Conservation (phyloP, 2,329 filamentous ascomycete species). For the Pseudogymnoascus sp. region DNA sequence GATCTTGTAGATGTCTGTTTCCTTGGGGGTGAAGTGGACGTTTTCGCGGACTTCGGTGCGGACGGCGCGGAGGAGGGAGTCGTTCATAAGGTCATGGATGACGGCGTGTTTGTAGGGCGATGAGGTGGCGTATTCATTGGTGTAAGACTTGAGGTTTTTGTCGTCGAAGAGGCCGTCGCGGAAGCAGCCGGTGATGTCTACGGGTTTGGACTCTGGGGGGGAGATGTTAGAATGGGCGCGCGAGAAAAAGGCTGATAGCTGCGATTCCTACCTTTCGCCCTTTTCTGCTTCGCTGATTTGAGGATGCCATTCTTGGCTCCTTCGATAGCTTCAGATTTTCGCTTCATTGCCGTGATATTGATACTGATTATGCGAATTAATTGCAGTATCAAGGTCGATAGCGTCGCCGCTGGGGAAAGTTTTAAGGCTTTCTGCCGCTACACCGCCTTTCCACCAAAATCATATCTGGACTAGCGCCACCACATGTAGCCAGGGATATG, state of each 20-base stretch:
- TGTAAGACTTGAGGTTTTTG: constrained; percentile 50
- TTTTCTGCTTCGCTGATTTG: background rate
- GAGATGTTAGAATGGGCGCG: background rate
- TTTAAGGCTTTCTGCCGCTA: constrained; percentile 9
- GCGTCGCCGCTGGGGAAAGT: background rate
- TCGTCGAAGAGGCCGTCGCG: constrained; percentile 57
- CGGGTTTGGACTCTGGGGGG: constrained; percentile 14
- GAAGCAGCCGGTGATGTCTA: constrained; percentile 51
- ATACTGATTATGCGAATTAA: background rate
- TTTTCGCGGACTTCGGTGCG: constrained; percentile 83
- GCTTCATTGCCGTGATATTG: constrained; percentile 2
- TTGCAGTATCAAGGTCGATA: background rate
- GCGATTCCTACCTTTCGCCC: background rate
- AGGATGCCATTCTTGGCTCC: constrained; percentile 6
- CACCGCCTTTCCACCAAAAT: constrained; percentile 4
- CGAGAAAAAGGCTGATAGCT: background rate
- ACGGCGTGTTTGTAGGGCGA: constrained; percentile 85
- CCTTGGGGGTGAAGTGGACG: constrained; percentile 93
- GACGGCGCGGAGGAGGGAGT: constrained; percentile 73
- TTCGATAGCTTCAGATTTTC: constrained; percentile 1
- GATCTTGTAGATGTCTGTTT: constrained; percentile 99
- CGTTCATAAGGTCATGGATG: constrained; percentile 72
- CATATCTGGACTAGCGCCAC: background rate
- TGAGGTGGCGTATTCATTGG: constrained; percentile 53
- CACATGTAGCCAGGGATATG: background rate